Evolutionary conservation across 2,329 filamentous ascomycete species (phyloP).

Genomic region (Parasarocladium wereldwijsianum): DNA sequence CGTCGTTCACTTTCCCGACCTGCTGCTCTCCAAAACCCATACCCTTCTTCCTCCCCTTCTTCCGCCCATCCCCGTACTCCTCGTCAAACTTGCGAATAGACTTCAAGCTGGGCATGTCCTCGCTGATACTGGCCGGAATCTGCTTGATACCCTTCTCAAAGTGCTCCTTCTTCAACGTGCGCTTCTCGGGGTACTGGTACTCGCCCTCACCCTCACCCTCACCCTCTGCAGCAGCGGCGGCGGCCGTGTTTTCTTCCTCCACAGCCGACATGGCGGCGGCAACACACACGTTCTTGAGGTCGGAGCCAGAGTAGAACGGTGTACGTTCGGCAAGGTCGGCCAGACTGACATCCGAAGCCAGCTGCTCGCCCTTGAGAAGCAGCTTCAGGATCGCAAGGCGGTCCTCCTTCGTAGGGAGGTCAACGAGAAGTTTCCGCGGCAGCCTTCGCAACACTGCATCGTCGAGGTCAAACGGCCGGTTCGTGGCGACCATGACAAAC

Average conservation of each 20-base stretch:
- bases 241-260: conserved; percentile 49
- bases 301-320: conserved; percentile 67
- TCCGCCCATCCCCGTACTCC: conserved; percentile 73
- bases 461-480: conserved; percentile 88
- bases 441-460: conserved; percentile 69
- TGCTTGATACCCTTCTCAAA: conserved; percentile 78
- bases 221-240: conserved; percentile 13
- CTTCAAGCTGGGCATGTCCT: conserved; percentile 78
- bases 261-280: conserved; percentile 68
- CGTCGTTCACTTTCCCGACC: conserved; percentile 23
- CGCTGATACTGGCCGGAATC: conserved; percentile 82
- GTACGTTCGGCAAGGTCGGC: conserved; percentile 50
- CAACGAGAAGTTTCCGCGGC: conserved; percentile 57
- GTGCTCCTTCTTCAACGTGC: conserved; percentile 46
- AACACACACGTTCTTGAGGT: conserved; percentile 71
- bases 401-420: conserved; percentile 53
- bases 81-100: conserved; percentile 93
- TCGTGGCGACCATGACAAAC: conserved; percentile 97
- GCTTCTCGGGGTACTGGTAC: conserved; percentile 46
- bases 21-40: conserved; percentile 44
- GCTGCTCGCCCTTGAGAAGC: conserved; percentile 51
- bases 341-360: conserved; percentile 48
- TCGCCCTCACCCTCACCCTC: conserved; percentile 19
- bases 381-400: conserved; percentile 55
- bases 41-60: conserved; percentile 35